These are phyloP conservation scores for Corchorus capsularis DNA, from an alignment of 345 rosid genomes.

Conservation along the genomic window DNA sequence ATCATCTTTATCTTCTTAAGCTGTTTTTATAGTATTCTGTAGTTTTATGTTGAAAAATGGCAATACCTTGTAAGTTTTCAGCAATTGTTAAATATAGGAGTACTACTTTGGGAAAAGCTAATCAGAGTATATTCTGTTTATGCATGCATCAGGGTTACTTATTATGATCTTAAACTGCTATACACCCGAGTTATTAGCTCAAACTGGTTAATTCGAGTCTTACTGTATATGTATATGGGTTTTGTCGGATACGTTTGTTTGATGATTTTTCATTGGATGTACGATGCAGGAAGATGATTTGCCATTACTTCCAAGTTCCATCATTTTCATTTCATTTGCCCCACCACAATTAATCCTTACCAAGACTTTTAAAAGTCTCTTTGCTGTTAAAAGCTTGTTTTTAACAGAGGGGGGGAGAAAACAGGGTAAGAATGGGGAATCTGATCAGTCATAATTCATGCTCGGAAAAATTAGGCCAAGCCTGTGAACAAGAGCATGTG, in stretches of 20 bases:
- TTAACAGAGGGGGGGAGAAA: constrained; percentile 8
- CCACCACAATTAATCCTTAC: background rate
- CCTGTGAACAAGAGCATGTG: constrained; percentile 20
- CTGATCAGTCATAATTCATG: constrained; percentile 1
- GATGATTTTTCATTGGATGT: too few relatives aligned
- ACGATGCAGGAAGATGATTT: background rate
- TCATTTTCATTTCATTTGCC: background rate
- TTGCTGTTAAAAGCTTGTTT: background rate
- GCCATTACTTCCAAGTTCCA: background rate
- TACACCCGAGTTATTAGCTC: too few relatives aligned
- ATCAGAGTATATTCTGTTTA: too few relatives aligned
- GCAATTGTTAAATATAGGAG: background rate
- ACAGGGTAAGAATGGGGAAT: background rate
- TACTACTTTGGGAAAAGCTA: too few relatives aligned
- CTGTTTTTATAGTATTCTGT: background rate
- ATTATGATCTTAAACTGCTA: too few relatives aligned
- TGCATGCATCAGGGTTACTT: too few relatives aligned
- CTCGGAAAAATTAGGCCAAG: constrained; percentile 4
- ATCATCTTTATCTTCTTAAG: background rate
- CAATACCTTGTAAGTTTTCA: too few relatives aligned
- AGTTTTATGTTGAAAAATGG: background rate
- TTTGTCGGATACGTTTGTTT: too few relatives aligned
- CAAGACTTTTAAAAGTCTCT: background rate
- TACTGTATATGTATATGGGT: too few relatives aligned
- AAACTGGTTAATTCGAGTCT: too few relatives aligned